A percentile compares a stretch with the other conserved stretches of the same genome.
Conservation (phyloP, 1,139 yeast species). For the Blastobotrys raffinosifermentans region DNA sequence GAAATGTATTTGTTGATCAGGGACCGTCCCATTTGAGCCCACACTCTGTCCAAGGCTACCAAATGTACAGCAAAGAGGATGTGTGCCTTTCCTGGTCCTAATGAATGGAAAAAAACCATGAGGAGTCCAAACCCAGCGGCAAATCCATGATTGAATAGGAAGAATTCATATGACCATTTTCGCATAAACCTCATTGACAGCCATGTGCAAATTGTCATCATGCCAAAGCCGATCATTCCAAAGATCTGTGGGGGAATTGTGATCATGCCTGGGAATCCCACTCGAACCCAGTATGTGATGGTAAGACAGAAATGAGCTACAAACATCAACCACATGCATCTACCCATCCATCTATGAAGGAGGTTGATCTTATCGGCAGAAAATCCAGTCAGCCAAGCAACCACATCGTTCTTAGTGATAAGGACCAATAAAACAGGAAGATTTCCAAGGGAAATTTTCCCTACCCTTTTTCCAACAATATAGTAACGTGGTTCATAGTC, state of each 20-base stretch:
- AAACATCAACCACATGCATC: slow-evolving; percentile 38
- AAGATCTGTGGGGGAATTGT: slow-evolving; percentile 47
- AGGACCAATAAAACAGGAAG: slow-evolving; percentile 38
- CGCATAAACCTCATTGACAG: slow-evolving; percentile 39
- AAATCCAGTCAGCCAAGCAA: slow-evolving; percentile 41
- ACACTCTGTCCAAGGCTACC: slow-evolving; percentile 42
- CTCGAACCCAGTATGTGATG: slow-evolving; percentile 39
- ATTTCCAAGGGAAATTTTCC: slow-evolving; percentile 41
- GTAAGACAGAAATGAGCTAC: slow-evolving; percentile 37
- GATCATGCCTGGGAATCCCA: slow-evolving; percentile 39
- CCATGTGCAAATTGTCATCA: slow-evolving; percentile 37
- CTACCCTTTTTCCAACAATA: slow-evolving; percentile 41
- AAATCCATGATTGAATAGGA: slow-evolving; percentile 42
- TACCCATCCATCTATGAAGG: slow-evolving; percentile 44
- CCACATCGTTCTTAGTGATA: slow-evolving; percentile 39
- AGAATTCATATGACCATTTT: slow-evolving; percentile 41
- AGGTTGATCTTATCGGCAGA: slow-evolving; percentile 38
- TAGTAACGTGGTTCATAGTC: slow-evolving; percentile 39
- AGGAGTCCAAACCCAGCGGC: slow-evolving; percentile 42
- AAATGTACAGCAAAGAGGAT: slow-evolving; percentile 42
- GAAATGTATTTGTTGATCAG: slow-evolving; percentile 35
- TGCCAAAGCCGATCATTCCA: slow-evolving; percentile 44
- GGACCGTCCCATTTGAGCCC: slow-evolving; percentile 30
- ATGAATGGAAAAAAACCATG: slow-evolving; percentile 41
- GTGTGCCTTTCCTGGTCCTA: slow-evolving; percentile 32